Conservation (phyloP, 2,329 filamentous ascomycete species). For the Botryotinia globosa region DNA sequence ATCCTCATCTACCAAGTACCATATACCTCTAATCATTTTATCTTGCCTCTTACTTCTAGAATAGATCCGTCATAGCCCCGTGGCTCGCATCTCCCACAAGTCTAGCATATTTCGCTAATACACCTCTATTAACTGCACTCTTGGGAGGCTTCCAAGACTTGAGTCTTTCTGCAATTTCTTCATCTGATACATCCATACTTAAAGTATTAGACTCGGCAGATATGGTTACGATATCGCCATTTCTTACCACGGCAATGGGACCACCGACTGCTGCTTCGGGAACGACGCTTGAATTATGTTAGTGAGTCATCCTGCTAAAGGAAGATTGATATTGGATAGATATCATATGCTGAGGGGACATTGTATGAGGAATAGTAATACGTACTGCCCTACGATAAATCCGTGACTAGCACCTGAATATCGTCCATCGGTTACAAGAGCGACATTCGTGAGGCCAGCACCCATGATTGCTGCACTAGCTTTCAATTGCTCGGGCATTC, state of each 20-base stretch:
- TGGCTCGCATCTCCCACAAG: conserved; percentile 89
- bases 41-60: conserved; percentile 39
- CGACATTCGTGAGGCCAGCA: conserved; percentile 80
- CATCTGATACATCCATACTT: conserved; percentile 63
- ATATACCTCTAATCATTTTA: not conserved
- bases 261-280: conserved; percentile 89
- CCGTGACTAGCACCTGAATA: conserved; percentile 74
- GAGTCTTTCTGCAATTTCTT: conserved; percentile 65
- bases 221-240: conserved; percentile 84
- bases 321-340: no score
- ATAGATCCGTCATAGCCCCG: conserved; percentile 83
- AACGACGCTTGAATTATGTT: conserved; percentile 51
- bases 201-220: conserved; percentile 74
- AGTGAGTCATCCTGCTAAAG: not conserved
- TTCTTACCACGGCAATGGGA: conserved; percentile 75
- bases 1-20: not conserved
- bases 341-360: not conserved
- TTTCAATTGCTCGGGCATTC: conserved; percentile 94
- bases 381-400: conserved; percentile 80
- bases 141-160: conserved; percentile 68
- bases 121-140: conserved; percentile 74
- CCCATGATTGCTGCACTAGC: conserved; percentile 91
- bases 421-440: conserved; percentile 86
- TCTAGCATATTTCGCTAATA: conserved; percentile 83
- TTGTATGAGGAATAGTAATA: not conserved